phyloP scores from a whole-genome alignment of 257 asterid genomes.

The Avicennia marina region DNA sequence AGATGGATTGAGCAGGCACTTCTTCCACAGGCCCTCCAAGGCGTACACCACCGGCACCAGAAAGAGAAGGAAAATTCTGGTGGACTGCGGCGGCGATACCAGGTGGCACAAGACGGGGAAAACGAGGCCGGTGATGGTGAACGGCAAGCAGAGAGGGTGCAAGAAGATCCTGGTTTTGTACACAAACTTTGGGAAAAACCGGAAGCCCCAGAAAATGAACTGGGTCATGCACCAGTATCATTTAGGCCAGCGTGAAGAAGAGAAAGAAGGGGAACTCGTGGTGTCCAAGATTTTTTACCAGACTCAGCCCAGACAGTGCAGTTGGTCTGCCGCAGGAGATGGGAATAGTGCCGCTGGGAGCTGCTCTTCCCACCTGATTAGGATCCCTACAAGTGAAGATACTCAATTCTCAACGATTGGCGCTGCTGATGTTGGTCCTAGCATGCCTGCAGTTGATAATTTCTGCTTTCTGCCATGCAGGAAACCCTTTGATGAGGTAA shows the following conservation, averaged over 20 bases:
- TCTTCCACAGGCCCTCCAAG: conserved; percentile 96
- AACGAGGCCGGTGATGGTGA: conserved; percentile 87
- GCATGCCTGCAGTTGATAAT: conserved; percentile 48
- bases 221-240: conserved; percentile 99
- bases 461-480: conserved; percentile 71
- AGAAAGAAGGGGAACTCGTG: conserved; percentile 90
- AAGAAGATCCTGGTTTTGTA: conserved; percentile 86
- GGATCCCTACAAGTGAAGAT: too few relatives aligned
- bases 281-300: conserved; percentile 92
- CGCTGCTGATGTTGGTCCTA: conserved; percentile 6
- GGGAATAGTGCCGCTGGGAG: conserved; percentile 21
- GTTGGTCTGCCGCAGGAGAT: conserved; percentile 39
- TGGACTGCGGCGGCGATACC: conserved; percentile 93
- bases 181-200: conserved; percentile 89
- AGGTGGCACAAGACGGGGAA: conserved; percentile 99
- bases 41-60: conserved; percentile 98
- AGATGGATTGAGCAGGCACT: conserved; percentile 89
- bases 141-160: conserved; percentile 93
- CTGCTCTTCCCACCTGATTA: too few relatives aligned
- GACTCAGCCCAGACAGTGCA: conserved; percentile 91
- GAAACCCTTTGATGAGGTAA: conserved; percentile 82
- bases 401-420: conserved; percentile 39
- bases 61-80: conserved; percentile 83
- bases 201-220: conserved; percentile 92
- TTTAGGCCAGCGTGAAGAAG: conserved; percentile 85